These are phyloP conservation scores for Rhodotorula diobovata DNA, from an alignment of 768 basidiomycete genomes.

Conservation along the genomic window DNA sequence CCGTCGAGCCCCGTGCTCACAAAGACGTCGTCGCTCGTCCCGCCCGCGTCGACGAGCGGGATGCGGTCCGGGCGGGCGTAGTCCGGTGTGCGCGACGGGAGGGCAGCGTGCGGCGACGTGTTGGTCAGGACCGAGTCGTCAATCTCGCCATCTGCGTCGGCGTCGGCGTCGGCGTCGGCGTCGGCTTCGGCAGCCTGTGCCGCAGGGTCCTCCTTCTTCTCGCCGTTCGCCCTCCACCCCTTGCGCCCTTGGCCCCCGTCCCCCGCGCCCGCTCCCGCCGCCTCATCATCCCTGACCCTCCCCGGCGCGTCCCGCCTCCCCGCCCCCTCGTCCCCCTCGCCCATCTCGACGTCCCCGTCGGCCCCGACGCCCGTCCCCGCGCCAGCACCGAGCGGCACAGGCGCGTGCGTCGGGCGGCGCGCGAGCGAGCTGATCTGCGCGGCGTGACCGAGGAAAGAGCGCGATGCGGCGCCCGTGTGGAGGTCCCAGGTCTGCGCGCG, in stretches of 20 bases:
- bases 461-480: constrained; percentile 73
- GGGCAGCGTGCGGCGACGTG: constrained; percentile 4
- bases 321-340: not conserved
- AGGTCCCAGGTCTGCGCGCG: constrained; percentile 87
- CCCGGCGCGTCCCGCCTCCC: not conserved
- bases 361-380: constrained; percentile 29
- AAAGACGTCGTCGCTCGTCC: constrained; percentile 73
- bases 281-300: constrained; percentile 9
- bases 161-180: constrained; percentile 3
- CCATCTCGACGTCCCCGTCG: constrained; percentile 7
- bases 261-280: not conserved
- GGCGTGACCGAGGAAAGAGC: constrained; percentile 73
- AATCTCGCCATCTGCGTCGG: constrained; percentile 31
- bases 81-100: not conserved
- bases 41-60: constrained; percentile 25
- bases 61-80: not conserved
- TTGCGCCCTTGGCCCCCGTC: not conserved
- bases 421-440: constrained; percentile 78
- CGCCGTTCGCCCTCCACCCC: not conserved
- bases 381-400: constrained; percentile 34
- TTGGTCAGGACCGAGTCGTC: constrained; percentile 5
- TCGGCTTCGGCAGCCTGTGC: not conserved
- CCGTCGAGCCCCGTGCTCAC: constrained; percentile 90
- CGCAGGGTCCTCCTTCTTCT: not conserved
- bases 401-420: constrained; percentile 58